A percentile compares a stretch with the other conserved stretches of the same genome.
These are phyloP conservation scores for Trichocomaceae sp. DNA, from an alignment of 2,329 filamentous ascomycete genomes.

Conservation along the genomic window DNA sequence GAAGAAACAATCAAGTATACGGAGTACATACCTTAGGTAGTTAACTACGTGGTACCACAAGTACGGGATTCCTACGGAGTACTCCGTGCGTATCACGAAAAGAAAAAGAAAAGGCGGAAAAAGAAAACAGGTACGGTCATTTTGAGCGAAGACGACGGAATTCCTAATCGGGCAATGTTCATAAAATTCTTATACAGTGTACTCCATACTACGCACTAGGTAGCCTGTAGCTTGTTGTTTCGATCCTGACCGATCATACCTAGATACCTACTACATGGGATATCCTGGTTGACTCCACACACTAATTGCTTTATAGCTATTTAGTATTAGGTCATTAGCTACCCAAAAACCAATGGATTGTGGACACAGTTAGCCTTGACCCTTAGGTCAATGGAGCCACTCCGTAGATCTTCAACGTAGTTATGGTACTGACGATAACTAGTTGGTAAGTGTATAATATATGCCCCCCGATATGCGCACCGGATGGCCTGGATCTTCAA, in stretches of 20 bases:
- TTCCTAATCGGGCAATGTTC: not conserved
- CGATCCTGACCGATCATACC: no score
- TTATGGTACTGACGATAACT: not conserved
- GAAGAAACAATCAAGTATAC: constrained; percentile 12
- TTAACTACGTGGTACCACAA: not conserved
- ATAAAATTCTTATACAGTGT: not conserved
- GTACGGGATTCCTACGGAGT: not conserved
- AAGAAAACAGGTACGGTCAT: not conserved
- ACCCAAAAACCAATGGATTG: not conserved
- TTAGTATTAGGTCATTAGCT: no score
- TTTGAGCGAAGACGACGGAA: not conserved
- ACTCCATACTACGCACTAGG: no score
- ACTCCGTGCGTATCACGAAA: constrained; percentile 4
- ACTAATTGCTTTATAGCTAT: not conserved
- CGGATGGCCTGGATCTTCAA: not conserved
- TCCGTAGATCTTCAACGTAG: not conserved
- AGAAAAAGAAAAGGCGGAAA: constrained; percentile 3
- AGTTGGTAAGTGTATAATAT: not conserved
- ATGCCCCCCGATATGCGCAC: not conserved
- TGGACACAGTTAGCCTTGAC: no score
- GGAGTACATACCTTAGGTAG: no score
- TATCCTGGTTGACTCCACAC: not conserved
- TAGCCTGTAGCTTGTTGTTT: not conserved
- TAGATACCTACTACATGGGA: no score
- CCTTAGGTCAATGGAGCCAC: not conserved